phyloP scores from a whole-genome alignment of 2,329 filamentous ascomycete genomes.

The Aotearoamyces nothofagi region DNA sequence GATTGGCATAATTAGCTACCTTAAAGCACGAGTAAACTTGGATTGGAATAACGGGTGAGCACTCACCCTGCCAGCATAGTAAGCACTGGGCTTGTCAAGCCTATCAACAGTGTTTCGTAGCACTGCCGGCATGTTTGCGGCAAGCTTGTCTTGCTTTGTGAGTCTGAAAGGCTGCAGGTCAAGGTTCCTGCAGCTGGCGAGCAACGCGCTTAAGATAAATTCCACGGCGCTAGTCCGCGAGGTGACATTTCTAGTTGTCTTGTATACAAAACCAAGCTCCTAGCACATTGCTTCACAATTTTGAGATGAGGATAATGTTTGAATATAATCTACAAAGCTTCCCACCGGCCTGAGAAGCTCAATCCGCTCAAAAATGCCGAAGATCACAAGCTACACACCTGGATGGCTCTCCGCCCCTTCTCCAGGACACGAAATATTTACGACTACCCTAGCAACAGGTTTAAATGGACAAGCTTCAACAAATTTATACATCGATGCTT shows the following conservation, averaged over 20 bases:
- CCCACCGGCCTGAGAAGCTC: too few species aligned
- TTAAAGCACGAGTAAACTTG: slow-evolving; percentile 6
- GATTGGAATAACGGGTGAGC: slow-evolving; percentile 4
- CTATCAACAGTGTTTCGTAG: slow-evolving; percentile 67
- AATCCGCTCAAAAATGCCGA: slow-evolving; percentile 69
- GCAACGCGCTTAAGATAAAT: too few species aligned
- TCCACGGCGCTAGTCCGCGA: too few species aligned
- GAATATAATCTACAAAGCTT: too few species aligned
- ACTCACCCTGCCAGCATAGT: slow-evolving; percentile 69
- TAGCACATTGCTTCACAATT: too few species aligned
- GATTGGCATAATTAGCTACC: slow-evolving; percentile 8
- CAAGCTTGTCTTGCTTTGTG: slow-evolving; percentile 1
- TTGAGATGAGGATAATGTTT: too few species aligned
- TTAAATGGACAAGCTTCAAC: too few species aligned
- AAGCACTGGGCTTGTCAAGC: slow-evolving; percentile 87
- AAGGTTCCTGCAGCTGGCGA: too few species aligned
- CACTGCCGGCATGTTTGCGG: slow-evolving; percentile 17
- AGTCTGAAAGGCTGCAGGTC: slow-evolving; percentile 2
- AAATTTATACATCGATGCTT: slow-evolving; percentile 4
- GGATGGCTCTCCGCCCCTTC: slow-evolving; percentile 70
- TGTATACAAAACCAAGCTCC: too few species aligned
- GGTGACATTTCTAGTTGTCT: too few species aligned
- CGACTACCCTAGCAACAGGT: slow-evolving; percentile 17
- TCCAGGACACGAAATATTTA: slow-evolving; percentile 67
- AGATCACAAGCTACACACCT: slow-evolving; percentile 72